Evolutionary conservation across 352 stramenopile species (phyloP).

Genomic region (Pythium volutum): DNA sequence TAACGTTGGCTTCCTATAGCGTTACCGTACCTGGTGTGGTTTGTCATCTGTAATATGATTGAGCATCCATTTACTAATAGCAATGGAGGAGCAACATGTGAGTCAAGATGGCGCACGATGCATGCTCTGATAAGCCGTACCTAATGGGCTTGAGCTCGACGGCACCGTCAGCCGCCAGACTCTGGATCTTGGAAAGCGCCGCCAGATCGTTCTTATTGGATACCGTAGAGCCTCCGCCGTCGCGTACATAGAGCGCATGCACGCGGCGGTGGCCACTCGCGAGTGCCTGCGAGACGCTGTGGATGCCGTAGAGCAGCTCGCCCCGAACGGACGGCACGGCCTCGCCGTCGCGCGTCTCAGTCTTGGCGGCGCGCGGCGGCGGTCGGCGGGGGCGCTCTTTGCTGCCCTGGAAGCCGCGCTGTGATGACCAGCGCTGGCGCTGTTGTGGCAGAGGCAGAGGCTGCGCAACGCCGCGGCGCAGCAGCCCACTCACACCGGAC

Average conservation of each 20-base stretch:
- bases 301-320: slow-evolving; percentile 66
- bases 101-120: no score
- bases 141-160: slow-evolving; percentile 20
- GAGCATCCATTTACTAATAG: slow-evolving; percentile 82
- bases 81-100: background rate
- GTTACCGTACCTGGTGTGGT: slow-evolving; percentile 56
- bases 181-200: slow-evolving; percentile 17
- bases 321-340: slow-evolving; percentile 48
- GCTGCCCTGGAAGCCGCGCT: slow-evolving; percentile 3
- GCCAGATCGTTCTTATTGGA: slow-evolving; percentile 12
- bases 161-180: slow-evolving; percentile 16
- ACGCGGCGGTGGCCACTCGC: slow-evolving; percentile 46
- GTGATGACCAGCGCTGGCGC: slow-evolving; percentile 9
- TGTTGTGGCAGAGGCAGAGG: background rate
- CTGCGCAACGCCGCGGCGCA: background rate
- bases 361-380: slow-evolving; percentile 2
- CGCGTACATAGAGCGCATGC: slow-evolving; percentile 52
- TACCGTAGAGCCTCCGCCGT: slow-evolving; percentile 9
- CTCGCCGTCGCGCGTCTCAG: slow-evolving; percentile 31
- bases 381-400: slow-evolving; percentile 10
- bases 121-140: no score
- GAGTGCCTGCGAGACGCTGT: slow-evolving; percentile 68
- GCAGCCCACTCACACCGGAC: slow-evolving; percentile 2
- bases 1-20: background rate
- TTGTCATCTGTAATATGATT: slow-evolving; percentile 83